phyloP scores from a whole-genome alignment of 2,329 filamentous ascomycete genomes.

The Hymenoscyphus occultus region DNA sequence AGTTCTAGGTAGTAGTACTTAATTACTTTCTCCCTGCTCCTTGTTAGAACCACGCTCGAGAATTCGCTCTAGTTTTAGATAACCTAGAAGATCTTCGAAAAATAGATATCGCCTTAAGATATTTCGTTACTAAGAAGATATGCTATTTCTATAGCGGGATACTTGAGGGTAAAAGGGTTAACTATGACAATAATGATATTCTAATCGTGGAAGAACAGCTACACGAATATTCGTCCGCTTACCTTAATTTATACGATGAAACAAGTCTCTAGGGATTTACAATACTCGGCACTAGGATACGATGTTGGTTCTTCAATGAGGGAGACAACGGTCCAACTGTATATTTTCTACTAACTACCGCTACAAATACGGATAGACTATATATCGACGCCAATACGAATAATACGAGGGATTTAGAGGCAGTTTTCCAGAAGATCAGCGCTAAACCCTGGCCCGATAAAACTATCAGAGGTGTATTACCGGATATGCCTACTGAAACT shows the following conservation, averaged over 20 bases:
- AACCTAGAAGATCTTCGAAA: not conserved
- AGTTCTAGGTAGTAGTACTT: not conserved
- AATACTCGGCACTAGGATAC: not conserved
- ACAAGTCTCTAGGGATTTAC: not conserved
- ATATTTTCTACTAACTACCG: not conserved
- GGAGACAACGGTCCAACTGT: not conserved
- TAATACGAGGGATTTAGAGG: too few species aligned
- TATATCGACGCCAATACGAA: not conserved
- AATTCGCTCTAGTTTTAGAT: not conserved
- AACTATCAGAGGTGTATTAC: too few species aligned
- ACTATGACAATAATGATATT: not conserved
- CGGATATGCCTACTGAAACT: too few species aligned
- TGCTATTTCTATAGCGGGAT: not conserved
- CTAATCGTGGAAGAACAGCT: not conserved
- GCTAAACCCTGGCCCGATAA: too few species aligned
- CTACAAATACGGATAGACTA: not conserved
- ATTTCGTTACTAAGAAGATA: not conserved
- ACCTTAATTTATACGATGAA: not conserved
- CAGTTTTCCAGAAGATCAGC: too few species aligned
- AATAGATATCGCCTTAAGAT: not conserved
- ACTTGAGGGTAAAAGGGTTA: not conserved
- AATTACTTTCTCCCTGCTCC: not conserved
- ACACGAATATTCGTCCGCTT: not conserved
- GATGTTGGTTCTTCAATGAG: not conserved
- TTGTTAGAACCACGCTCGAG: not conserved